Base-by-base conservation (phyloP, 768 basidiomycete species). In the Terana coerulea region DNA sequence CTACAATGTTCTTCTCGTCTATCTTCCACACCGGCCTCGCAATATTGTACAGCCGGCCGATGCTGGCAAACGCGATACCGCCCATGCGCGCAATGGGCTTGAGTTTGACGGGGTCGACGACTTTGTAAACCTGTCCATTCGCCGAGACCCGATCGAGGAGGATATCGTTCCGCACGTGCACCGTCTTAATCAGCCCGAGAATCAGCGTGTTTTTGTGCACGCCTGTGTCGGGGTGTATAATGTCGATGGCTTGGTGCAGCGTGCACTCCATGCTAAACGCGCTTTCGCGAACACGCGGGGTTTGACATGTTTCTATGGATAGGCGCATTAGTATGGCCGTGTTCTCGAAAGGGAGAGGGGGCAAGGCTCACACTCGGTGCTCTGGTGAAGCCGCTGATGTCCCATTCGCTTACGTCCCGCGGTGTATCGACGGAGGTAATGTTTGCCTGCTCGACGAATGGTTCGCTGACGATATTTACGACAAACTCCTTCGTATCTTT, bases 391-490 rank as follows among this genome's bases (percentile, higher is more conserved):
- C 84, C 84, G 54, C 80, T 80, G 47, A 84, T 64, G 37, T 72
- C 65, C 84, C 83, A 86, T 65, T 84, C 81, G 59, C 79, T 71
- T 25, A 73, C 69, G 37, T 74, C 64, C 4, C 69, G 70, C 36
- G 81, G 81, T 14, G 79, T 73, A 50, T 84, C 80, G 21, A 80
- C 72, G 7, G 79, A 72, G n/a, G 75, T 70, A 43, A 68, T 65
- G 60, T 84, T 84, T 7, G 79, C 80, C 2, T 78, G 76, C 58
- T 83, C 78, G 43, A 74, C 67, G 57, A 83, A 79, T 0, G 79
- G 67, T 64, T 89, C 84, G 49, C 82, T 86, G 58, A 92, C 80
- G 47, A 86, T 80, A 59, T 80, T 86, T 44, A 84, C 78, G 7
- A 81, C 82, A 65, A 91, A 91, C 61, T 86, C 74, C 54, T 80